These are phyloP conservation scores for Tubosaeta brunneosetosa DNA, from an alignment of 768 basidiomycete species.

Conservation along the genomic window DNA sequence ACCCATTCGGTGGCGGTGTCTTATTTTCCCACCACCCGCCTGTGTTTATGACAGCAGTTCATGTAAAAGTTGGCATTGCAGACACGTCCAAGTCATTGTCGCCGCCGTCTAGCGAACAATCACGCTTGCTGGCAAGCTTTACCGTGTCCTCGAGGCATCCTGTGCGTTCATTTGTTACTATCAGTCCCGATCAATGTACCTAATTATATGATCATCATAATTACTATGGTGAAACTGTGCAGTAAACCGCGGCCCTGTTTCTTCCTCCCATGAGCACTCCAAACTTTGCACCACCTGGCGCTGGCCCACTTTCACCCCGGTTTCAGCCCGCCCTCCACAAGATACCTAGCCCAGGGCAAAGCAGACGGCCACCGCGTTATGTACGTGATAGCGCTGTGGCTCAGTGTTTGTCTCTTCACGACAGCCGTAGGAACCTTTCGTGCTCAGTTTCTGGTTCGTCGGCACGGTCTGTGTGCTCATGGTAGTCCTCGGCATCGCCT, in stretches of 20 bases:
- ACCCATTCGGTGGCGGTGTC: conserved; percentile 25
- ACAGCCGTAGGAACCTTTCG: conserved; percentile 23
- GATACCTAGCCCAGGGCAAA: conserved; percentile 42
- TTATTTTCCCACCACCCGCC: conserved; percentile 13
- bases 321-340: conserved; percentile 44
- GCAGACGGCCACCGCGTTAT: conserved; percentile 38
- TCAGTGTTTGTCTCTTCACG: background rate
- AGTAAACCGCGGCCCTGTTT: background rate
- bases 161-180: background rate
- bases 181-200: background rate
- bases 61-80: conserved; percentile 8
- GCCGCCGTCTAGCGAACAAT: background rate
- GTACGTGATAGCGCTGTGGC: conserved; percentile 27
- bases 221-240: background rate
- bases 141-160: conserved; percentile 5
- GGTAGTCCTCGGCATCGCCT: conserved; percentile 27
- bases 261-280: conserved; percentile 5
- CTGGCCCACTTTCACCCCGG: conserved; percentile 27
- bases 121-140: background rate
- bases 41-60: conserved; percentile 7
- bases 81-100: background rate
- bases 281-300: background rate
- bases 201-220: background rate
- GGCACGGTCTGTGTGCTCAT: conserved; percentile 39
- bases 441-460: conserved; percentile 37